These are phyloP conservation scores for Plantago lanceolata DNA, from an alignment of 305 asterid species.

Conservation along the genomic window DNA sequence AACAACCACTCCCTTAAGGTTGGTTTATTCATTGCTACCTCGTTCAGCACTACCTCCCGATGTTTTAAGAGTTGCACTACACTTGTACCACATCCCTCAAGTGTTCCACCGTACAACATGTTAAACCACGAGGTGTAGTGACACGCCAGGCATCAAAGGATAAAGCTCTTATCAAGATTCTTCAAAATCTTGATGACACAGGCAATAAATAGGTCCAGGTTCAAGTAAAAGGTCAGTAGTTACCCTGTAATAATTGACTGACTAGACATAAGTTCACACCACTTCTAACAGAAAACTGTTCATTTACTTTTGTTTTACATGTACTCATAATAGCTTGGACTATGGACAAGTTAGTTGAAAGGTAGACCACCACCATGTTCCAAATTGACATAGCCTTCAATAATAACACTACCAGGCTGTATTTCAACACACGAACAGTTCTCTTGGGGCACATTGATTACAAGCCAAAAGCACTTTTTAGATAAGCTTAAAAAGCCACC, in stretches of 20 bases:
- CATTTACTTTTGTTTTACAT: background rate
- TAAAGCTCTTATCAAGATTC: background rate
- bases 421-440: conserved; percentile 30
- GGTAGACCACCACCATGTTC: conserved; percentile 41
- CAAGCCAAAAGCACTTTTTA: conserved; percentile 24
- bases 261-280: conserved; percentile 14
- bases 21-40: too few species aligned
- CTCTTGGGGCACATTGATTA: conserved; percentile 27
- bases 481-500: conserved; percentile 27
- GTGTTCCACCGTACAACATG: too few species aligned
- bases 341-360: conserved; percentile 33
- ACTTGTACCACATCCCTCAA: too few species aligned
- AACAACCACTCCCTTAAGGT: background rate
- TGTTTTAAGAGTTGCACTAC: too few species aligned
- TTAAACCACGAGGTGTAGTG: too few species aligned
- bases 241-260: conserved; percentile 1
- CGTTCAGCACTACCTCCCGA: too few species aligned
- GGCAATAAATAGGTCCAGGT: background rate
- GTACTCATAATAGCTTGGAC: conserved; percentile 13
- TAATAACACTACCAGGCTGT: conserved; percentile 45
- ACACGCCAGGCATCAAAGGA: too few species aligned
- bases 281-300: conserved; percentile 3
- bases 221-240: background rate
- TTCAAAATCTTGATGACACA: background rate
- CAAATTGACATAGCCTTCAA: conserved; percentile 34